Conservation (phyloP, 495 filamentous ascomycete genomes). For the Parathielavia hyrcaniae region DNA sequence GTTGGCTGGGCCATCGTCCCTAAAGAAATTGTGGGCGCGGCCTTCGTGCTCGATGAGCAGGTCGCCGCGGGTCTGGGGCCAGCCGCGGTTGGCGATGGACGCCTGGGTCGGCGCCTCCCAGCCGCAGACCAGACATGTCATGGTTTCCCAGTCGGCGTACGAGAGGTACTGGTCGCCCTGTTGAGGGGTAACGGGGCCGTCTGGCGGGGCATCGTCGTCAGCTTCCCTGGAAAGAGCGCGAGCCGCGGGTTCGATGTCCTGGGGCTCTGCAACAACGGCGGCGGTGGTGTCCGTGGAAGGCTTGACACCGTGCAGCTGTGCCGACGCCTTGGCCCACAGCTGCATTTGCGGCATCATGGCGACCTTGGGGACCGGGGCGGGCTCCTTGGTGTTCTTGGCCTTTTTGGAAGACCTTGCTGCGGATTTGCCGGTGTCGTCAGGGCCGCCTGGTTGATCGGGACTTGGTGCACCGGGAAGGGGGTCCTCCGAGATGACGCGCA, state of each 20-base stretch:
- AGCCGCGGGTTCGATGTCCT: conserved; percentile 3
- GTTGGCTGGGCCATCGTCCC: too few species aligned
- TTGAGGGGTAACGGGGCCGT: conserved; percentile 21
- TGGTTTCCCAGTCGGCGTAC: conserved; percentile 33
- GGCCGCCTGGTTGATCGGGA: conserved; percentile 32
- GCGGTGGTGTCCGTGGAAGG: conserved; percentile 7
- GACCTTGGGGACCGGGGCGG: conserved; percentile 39
- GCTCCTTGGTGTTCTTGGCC: conserved; percentile 59
- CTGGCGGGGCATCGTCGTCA: conserved; percentile 21
- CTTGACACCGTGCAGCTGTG: conserved; percentile 64
- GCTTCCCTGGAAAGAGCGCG: conserved; percentile 5
- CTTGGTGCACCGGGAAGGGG: conserved; percentile 30
- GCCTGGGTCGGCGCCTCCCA: conserved; percentile 26
- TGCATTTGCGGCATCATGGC: conserved; percentile 63
- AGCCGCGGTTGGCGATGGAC: conserved; percentile 19
- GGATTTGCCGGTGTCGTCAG: conserved; percentile 25
- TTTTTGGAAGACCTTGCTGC: conserved; percentile 37
- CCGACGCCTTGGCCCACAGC: conserved; percentile 83
- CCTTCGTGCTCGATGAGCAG: conserved; percentile 33
- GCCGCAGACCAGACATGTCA: conserved; percentile 32
- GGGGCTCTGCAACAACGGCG: conserved; percentile 17
- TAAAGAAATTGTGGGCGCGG: conserved; percentile 26
- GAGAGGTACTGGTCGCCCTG: conserved; percentile 28
- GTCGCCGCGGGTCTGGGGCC: conserved; percentile 23
- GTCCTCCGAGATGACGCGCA: conserved; percentile 54